A percentile compares a stretch with the other conserved stretches of the same genome.
Evolutionary conservation across 164 flowering plant genomes (phyloP).

Genomic region (Liriodendron chinense): DNA sequence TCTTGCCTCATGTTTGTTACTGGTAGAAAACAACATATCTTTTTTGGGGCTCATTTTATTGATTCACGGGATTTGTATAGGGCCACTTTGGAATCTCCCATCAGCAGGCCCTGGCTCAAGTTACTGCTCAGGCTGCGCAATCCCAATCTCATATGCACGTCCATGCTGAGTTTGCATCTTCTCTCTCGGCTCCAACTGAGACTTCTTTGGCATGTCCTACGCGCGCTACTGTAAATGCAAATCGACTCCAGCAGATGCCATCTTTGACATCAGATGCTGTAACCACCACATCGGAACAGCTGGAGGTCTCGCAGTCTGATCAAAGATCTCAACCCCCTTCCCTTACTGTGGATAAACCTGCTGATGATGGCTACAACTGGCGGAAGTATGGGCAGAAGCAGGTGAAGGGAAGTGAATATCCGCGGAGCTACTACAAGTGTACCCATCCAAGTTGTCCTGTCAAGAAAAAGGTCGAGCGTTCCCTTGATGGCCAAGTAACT

Average conservation of each 20-base stretch:
- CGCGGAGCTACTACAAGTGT: constrained; percentile 93
- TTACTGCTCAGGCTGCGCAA: constrained; percentile 85
- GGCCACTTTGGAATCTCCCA: constrained; percentile 88
- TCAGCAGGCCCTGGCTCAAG: constrained; percentile 92
- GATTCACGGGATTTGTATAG: constrained; percentile 29
- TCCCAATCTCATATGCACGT: constrained; percentile 51
- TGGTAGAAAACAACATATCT: neutral
- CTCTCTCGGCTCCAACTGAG: constrained; percentile 24
- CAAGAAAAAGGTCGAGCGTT: constrained; percentile 90
- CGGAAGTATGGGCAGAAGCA: constrained; percentile 96
- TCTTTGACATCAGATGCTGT: constrained; percentile 28
- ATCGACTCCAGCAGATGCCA: constrained; percentile 35
- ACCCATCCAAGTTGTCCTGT: constrained; percentile 74
- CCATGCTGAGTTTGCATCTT: constrained; percentile 45
- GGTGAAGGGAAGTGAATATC: constrained; percentile 88
- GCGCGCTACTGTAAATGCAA: constrained; percentile 22
- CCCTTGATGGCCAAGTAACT: constrained; percentile 76
- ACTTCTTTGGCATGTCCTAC: constrained; percentile 25
- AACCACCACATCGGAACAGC: constrained; percentile 26
- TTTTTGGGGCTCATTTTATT: neutral
- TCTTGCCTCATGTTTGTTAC: neutral
- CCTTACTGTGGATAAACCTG: constrained; percentile 55
- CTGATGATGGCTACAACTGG: constrained; percentile 92
- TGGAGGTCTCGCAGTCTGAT: constrained; percentile 49
- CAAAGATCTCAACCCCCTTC: constrained; percentile 38